Evolutionary conservation across 257 asterid species (phyloP).

Genomic region (Mitragyna speciosa): DNA sequence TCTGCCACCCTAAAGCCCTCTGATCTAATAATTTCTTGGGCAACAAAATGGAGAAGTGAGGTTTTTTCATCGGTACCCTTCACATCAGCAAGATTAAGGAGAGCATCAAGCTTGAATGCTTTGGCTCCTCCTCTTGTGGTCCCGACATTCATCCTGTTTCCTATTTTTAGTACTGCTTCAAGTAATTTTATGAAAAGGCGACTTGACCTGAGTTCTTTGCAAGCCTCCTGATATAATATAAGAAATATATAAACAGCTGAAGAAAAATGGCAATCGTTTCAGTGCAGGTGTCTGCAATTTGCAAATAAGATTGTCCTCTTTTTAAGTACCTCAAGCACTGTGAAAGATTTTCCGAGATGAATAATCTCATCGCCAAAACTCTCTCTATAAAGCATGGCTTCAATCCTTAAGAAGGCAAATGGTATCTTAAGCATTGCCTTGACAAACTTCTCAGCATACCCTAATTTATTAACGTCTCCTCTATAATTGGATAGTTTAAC

Average conservation of each 20-base stretch:
- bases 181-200: slow-evolving; percentile 86
- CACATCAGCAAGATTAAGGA: slow-evolving; percentile 86
- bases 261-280: not conserved
- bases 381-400: slow-evolving; percentile 87
- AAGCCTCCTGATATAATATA: slow-evolving; percentile 63
- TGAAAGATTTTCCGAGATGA: slow-evolving; percentile 83
- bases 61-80: slow-evolving; percentile 95
- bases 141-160: slow-evolving; percentile 92
- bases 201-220: slow-evolving; percentile 88
- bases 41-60: slow-evolving; percentile 91
- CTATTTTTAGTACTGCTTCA: slow-evolving; percentile 92
- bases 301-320: not conserved
- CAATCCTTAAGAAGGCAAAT: slow-evolving; percentile 71
- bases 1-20: slow-evolving; percentile 84
- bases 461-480: slow-evolving; percentile 67
- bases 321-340: slow-evolving; percentile 72
- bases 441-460: slow-evolving; percentile 84
- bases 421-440: slow-evolving; percentile 72
- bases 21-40: slow-evolving; percentile 79
- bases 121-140: slow-evolving; percentile 92
- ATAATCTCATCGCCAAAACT: slow-evolving; percentile 80
- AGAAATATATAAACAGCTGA: not conserved
- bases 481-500: slow-evolving; percentile 62
- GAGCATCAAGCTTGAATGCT: slow-evolving; percentile 92
- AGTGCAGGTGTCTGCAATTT: not conserved